Evolutionary conservation across 75 land plant species (phyloP).

Genomic region (Pinus albicaulis): DNA sequence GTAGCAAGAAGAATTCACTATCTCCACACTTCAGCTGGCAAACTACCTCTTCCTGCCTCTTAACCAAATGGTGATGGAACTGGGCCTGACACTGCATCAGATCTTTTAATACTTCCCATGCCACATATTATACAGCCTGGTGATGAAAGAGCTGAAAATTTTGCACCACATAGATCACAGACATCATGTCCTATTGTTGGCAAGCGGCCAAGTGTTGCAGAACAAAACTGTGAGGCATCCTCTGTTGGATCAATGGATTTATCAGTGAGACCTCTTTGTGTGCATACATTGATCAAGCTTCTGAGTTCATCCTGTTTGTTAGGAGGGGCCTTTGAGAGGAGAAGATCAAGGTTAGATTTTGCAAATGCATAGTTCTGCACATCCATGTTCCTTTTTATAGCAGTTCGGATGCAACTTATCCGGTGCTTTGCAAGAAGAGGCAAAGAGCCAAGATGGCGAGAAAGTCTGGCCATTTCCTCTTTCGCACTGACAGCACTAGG

Average conservation of each 20-base stretch:
- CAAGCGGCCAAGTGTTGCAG: constrained; percentile 88
- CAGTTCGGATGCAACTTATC: constrained; percentile 90
- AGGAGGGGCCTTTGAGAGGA: constrained; percentile 90
- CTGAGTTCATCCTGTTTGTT: constrained; percentile 92
- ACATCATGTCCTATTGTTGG: constrained; percentile 98
- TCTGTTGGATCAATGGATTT: constrained; percentile 94
- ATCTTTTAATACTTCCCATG: constrained; percentile 94
- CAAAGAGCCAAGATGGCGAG: constrained; percentile 91
- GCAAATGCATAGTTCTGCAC: constrained; percentile 93
- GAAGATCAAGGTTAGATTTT: constrained; percentile 88
- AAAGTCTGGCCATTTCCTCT: constrained; percentile 95
- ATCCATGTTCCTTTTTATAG: constrained; percentile 97
- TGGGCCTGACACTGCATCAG: constrained; percentile 78
- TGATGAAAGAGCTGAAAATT: constrained; percentile 84
- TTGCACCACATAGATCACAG: constrained; percentile 95
- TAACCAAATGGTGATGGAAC: constrained; percentile 88
- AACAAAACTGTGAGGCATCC: constrained; percentile 94
- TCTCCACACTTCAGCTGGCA: too few species aligned
- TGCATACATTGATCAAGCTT: constrained; percentile 78
- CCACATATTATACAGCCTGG: constrained; percentile 98
- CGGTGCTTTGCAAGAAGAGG: constrained; percentile 95
- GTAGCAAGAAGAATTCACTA: too few species aligned
- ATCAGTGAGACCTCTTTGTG: constrained; percentile 79
- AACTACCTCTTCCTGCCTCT: constrained; percentile 5
- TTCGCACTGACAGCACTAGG: constrained; percentile 84